Evolutionary conservation across 1,284 basidiomycete genomes (phyloP), one percentile per base, ranked within the genome.

Genomic region (Tetrapyrgos nigripes): DNA sequence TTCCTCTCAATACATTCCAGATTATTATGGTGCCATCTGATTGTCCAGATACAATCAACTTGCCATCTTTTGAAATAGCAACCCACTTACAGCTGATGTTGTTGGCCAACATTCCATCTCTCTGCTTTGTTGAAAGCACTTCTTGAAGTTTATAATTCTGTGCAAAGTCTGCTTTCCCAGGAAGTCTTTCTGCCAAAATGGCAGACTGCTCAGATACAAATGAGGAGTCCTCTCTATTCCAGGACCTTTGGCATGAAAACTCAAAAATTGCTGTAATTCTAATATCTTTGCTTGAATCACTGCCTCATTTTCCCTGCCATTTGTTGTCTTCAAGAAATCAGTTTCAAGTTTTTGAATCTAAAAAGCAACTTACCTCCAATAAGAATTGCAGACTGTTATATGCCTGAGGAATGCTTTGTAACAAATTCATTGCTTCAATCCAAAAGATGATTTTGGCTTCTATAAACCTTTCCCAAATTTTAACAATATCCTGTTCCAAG

Each of bases 1-100:
- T 35, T 6, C 65, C 62, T 46, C 52, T 64, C 11, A 10, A 24
- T 2, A 61, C 57, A 50, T 70, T 59, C 70, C 70, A 73, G 3
- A 71, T 26, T 23, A 65, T 51, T 23, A 72, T 56, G 3, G 58
- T 57, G 1, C 49, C 44, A 58, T 70, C 69, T 33, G 61, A 58
- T 5, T 60, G 50, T 14, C 64, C 59, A 11, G 68, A 66, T 4
- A 62, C 62, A 40, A 71, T 60, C 31, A 24, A 19, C 4, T 40
- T 35, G 31, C 64, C 64, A 54, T 64, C 60, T 5, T 64, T 63
- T 9, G 51, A 53, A 11, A 53, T 40, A 17, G 33, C 19, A n/a
- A 53, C 37, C 3, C 13, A 24, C 5, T 3, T 3, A 29, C 23
- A 37, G 6, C 3, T 3, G 24, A 21, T 33, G n/a, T 13, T 50